Conservation (phyloP, 2,329 filamentous ascomycete genomes). For the Neonectria hederae region DNA sequence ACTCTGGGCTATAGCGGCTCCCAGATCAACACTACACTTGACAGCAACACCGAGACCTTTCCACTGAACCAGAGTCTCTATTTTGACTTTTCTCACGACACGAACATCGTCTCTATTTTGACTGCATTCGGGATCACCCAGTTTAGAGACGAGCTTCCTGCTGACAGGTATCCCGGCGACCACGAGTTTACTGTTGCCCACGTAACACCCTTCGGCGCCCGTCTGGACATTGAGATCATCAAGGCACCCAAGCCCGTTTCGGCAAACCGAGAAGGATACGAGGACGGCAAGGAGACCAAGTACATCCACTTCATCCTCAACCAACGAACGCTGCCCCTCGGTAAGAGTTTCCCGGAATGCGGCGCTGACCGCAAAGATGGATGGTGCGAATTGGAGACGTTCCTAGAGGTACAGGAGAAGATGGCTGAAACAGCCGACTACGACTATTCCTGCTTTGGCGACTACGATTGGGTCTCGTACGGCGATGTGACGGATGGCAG, state of each 20-base stretch:
- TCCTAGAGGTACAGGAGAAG: constrained; percentile 68
- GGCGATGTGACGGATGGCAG: constrained; percentile 52
- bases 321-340: constrained; percentile 76
- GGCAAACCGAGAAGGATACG: constrained; percentile 63
- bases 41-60: constrained; percentile 74
- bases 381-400: constrained; percentile 79
- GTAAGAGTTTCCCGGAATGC: constrained; percentile 72
- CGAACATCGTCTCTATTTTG: constrained; percentile 75
- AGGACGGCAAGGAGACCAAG: constrained; percentile 63
- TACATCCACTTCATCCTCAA: constrained; percentile 82
- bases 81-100: constrained; percentile 82
- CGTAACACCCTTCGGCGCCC: constrained; percentile 75
- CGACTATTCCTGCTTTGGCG: constrained; percentile 72
- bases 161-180: constrained; percentile 61
- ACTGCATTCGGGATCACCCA: constrained; percentile 78
- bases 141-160: constrained; percentile 69
- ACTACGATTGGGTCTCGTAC: constrained; percentile 51
- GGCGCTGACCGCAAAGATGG: constrained; percentile 71
- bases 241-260: constrained; percentile 70
- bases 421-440: constrained; percentile 69
- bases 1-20: constrained; percentile 66
- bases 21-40: constrained; percentile 75
- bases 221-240: constrained; percentile 80
- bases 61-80: constrained; percentile 78
- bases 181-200: constrained; percentile 74